Conservation (phyloP, 495 filamentous ascomycete species). For the Rostrohypoxylon terebratum region DNA sequence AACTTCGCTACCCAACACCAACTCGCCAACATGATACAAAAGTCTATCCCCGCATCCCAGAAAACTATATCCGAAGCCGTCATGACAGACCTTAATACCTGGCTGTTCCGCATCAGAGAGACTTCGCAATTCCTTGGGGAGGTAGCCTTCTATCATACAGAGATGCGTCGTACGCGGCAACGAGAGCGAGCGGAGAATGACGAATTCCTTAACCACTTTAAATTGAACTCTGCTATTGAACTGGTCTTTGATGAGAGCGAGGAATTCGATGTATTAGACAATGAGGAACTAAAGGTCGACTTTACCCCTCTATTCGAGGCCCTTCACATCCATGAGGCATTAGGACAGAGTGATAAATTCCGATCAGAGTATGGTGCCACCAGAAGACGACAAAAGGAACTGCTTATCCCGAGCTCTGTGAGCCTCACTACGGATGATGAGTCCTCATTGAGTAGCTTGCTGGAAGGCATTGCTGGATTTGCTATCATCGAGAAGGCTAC, state of each 20-base stretch:
- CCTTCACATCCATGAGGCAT: constrained; percentile 93
- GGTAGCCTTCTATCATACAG: constrained; percentile 96
- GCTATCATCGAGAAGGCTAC: constrained; percentile 96
- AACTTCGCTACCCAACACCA: constrained; percentile 94
- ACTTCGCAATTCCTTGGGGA: constrained; percentile 95
- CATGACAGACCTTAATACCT: constrained; percentile 96
- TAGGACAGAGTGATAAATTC: constrained; percentile 93
- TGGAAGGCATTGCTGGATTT: constrained; percentile 96
- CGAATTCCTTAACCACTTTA: constrained; percentile 80
- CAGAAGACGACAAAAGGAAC: constrained; percentile 88
- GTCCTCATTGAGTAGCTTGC: constrained; percentile 79
- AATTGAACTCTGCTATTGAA: constrained; percentile 95
- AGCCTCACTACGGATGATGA: constrained; percentile 80
- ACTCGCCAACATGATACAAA: constrained; percentile 94
- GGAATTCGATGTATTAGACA: constrained; percentile 93
- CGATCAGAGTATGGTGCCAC: constrained; percentile 89
- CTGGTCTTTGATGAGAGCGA: constrained; percentile 94
- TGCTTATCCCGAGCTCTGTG: constrained; percentile 80
- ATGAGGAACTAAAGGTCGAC: constrained; percentile 86
- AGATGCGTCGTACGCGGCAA: constrained; percentile 84
- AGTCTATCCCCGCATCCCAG: constrained; percentile 91
- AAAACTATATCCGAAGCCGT: constrained; percentile 94
- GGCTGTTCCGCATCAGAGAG: constrained; percentile 96
- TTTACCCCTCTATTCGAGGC: constrained; percentile 97
- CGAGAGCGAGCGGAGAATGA: constrained; percentile 80